Conservation (phyloP, 805 yeast genomes). For the Wickerhamiella sergipiensis region DNA sequence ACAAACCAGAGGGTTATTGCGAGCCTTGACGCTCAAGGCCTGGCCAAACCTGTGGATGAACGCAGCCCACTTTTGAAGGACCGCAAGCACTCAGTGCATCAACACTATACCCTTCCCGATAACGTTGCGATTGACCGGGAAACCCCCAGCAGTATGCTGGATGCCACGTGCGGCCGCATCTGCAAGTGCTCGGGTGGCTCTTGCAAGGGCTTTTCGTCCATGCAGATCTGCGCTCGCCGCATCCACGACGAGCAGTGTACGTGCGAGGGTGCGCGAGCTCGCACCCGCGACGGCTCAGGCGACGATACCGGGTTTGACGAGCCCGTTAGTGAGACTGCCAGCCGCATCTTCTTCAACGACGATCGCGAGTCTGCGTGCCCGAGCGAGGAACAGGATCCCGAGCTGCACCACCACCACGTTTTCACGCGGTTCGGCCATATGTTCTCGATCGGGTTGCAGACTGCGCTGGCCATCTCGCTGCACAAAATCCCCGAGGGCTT, state of each 20-base stretch:
- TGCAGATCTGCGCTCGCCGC: not conserved
- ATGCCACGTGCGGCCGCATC: not conserved
- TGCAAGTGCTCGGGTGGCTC: not conserved
- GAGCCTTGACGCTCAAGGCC: not conserved
- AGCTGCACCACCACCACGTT: conserved; percentile 61
- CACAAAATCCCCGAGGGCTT: conserved; percentile 96
- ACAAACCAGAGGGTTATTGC: too few species aligned
- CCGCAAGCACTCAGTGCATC: not conserved
- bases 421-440: conserved; percentile 64
- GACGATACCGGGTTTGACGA: not conserved
- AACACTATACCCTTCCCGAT: not conserved
- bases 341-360: not conserved
- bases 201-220: not conserved
- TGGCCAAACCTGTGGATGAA: not conserved
- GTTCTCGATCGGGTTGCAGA: conserved; percentile 81
- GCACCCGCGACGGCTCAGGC: not conserved
- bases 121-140: not conserved
- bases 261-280: not conserved
- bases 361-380: conserved; percentile 15
- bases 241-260: not conserved
- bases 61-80: not conserved
- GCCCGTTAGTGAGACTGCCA: not conserved
- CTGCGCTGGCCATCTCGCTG: conserved; percentile 70
- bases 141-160: not conserved
- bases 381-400: conserved; percentile 21